These are phyloP conservation scores for Kwoniella dejecticola DNA, from an alignment of 768 basidiomycete genomes.

Conservation along the genomic window DNA sequence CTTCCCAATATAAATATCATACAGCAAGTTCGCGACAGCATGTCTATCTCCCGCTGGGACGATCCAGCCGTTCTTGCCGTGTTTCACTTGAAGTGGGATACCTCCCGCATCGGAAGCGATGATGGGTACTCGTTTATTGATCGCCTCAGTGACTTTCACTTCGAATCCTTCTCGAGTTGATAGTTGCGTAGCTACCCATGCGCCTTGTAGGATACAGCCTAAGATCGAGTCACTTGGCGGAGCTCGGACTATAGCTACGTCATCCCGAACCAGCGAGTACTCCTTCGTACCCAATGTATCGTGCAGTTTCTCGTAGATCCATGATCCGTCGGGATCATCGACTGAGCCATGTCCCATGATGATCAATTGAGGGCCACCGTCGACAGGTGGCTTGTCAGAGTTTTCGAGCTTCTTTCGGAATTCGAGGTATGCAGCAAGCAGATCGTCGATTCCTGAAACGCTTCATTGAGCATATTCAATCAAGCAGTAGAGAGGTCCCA, in stretches of 20 bases:
- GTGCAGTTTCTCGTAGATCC: slow-evolving; percentile 50
- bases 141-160: slow-evolving; percentile 87
- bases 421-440: slow-evolving; percentile 74
- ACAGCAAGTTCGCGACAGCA: slow-evolving; percentile 73
- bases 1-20: slow-evolving; percentile 74
- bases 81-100: slow-evolving; percentile 85
- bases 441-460: slow-evolving; percentile 48
- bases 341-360: slow-evolving; percentile 81
- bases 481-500: slow-evolving; percentile 57
- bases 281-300: slow-evolving; percentile 42
- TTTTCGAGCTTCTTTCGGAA: slow-evolving; percentile 68
- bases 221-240: slow-evolving; percentile 71
- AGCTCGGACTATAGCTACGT: slow-evolving; percentile 73
- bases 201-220: slow-evolving; percentile 83
- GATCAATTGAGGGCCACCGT: slow-evolving; percentile 54
- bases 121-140: slow-evolving; percentile 84
- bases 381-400: slow-evolving; percentile 22
- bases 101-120: slow-evolving; percentile 85
- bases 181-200: slow-evolving; percentile 85
- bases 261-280: slow-evolving; percentile 43
- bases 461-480: too few relatives aligned
- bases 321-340: slow-evolving; percentile 82
- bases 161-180: slow-evolving; percentile 92
- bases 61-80: slow-evolving; percentile 86
- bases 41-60: slow-evolving; percentile 74